Percentiles rank a stretch among this genome's conserved stretches.
Conservation (phyloP, 2,329 filamentous ascomycete species). For the Verticillium dahliae region DNA sequence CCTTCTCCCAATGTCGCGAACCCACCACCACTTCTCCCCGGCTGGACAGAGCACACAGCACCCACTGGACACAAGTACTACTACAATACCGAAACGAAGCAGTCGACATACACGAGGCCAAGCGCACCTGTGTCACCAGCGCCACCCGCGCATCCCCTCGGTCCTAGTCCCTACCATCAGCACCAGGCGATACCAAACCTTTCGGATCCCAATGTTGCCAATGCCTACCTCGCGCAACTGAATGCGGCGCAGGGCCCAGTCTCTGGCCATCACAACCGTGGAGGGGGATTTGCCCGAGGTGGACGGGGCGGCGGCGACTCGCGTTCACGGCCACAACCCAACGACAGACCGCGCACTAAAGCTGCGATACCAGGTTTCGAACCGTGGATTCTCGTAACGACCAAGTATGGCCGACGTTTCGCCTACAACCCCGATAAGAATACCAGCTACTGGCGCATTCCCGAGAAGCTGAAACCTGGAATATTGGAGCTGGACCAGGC, state of each 20-base stretch:
- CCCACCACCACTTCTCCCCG: slow-evolving; percentile 60
- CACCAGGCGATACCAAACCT: slow-evolving; percentile 35
- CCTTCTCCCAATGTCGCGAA: slow-evolving; percentile 35
- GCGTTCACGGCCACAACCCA: slow-evolving; percentile 58
- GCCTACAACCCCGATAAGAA: slow-evolving; percentile 83
- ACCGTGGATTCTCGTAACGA: slow-evolving; percentile 90
- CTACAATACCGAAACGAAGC: slow-evolving; percentile 74
- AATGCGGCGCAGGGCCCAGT: slow-evolving; percentile 31
- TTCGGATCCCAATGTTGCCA: slow-evolving; percentile 49
- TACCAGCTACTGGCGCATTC: slow-evolving; percentile 92
- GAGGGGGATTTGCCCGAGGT: slow-evolving; percentile 16
- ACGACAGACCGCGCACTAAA: slow-evolving; percentile 76
- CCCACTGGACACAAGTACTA: slow-evolving; percentile 85
- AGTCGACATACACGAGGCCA: slow-evolving; percentile 84
- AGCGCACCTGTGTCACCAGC: slow-evolving; percentile 19
- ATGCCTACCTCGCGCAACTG: slow-evolving; percentile 54
- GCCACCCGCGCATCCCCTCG: slow-evolving; percentile 16
- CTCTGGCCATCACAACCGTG: slow-evolving; percentile 21
- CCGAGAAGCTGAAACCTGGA: slow-evolving; percentile 74
- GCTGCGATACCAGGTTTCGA: slow-evolving; percentile 72
- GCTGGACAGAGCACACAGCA: slow-evolving; percentile 91
- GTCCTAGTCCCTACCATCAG: slow-evolving; percentile 32
- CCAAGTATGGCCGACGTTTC: slow-evolving; percentile 82
- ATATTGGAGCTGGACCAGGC: slow-evolving; percentile 69
- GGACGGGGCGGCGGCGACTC: slow-evolving; percentile 39